Evolutionary conservation across 352 stramenopile species (phyloP).

Genomic region (Aphanomyces stellatus): DNA sequence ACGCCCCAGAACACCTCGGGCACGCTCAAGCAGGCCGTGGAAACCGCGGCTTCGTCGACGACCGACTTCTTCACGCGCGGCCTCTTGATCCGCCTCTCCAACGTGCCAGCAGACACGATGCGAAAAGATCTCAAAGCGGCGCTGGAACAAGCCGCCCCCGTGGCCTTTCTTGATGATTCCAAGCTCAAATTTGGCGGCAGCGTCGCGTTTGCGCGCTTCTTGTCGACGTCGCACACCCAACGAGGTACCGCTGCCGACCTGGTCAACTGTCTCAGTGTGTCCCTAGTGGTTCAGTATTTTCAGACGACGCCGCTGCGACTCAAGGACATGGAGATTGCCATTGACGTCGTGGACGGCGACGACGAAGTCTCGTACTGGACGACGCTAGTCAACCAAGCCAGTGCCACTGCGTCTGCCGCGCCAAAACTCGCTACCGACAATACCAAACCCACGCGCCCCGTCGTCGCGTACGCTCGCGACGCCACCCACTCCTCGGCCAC

Average conservation of each 20-base stretch:
- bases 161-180: conserved; percentile 17
- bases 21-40: conserved; percentile 6
- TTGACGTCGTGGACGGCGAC: neutral
- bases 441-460: no score
- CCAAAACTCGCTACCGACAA: no score
- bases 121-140: conserved; percentile 15
- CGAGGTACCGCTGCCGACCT: neutral
- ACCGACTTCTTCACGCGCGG: conserved; percentile 11
- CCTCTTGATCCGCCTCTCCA: neutral
- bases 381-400: neutral
- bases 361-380: conserved; percentile 12
- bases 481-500: no score
- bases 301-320: neutral
- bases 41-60: neutral
- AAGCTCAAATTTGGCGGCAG: conserved; percentile 6
- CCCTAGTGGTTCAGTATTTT: conserved; percentile 6
- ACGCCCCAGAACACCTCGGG: neutral
- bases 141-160: conserved; percentile 3
- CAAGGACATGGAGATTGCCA: neutral
- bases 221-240: conserved; percentile 13
- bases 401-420: no score
- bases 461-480: no score
- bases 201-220: neutral
- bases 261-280: neutral
- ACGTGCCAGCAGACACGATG: neutral